A percentile compares a stretch with the other conserved stretches of the same genome.
These are phyloP conservation scores for Macrophomina tecta DNA, from an alignment of 2,329 filamentous ascomycete species.

Conservation along the genomic window DNA sequence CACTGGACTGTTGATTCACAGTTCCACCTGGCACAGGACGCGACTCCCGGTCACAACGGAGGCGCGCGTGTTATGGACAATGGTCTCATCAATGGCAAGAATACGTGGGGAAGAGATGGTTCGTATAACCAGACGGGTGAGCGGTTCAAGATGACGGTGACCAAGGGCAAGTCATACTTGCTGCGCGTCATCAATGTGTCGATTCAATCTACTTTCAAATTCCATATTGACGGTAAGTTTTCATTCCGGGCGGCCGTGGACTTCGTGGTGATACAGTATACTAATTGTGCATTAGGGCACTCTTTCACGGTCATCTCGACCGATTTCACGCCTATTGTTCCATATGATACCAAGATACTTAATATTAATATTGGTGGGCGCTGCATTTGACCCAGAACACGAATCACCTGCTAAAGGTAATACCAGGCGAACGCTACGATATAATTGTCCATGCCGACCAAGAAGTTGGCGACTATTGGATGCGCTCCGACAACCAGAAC, in stretches of 20 bases:
- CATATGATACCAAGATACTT: conserved; percentile 45
- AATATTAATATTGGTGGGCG: conserved; percentile 42
- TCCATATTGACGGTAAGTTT: conserved; percentile 46
- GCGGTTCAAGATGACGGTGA: conserved; percentile 43
- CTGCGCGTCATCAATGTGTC: conserved; percentile 64
- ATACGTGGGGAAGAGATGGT: conserved; percentile 50
- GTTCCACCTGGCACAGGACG: conserved; percentile 27
- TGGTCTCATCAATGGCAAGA: conserved; percentile 63
- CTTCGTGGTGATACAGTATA: neutral
- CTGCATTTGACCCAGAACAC: conserved; percentile 38
- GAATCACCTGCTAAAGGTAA: conserved; percentile 6
- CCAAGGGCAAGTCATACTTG: conserved; percentile 61
- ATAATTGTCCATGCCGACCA: conserved; percentile 46
- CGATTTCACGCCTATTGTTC: conserved; percentile 53
- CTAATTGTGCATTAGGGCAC: conserved; percentile 41
- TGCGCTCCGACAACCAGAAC: conserved; percentile 47
- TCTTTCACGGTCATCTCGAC: conserved; percentile 51
- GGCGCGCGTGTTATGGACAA: conserved; percentile 52
- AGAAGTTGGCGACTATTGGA: conserved; percentile 42
- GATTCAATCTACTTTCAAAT: conserved; percentile 49
- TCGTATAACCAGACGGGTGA: conserved; percentile 39
- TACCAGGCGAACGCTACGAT: conserved; percentile 47
- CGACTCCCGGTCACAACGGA: conserved; percentile 39
- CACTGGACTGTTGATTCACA: conserved; percentile 39
- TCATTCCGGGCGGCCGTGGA: neutral